Evolutionary conservation across 2,329 filamentous ascomycete genomes (phyloP).

Genomic region (Colletotrichum musicola): DNA sequence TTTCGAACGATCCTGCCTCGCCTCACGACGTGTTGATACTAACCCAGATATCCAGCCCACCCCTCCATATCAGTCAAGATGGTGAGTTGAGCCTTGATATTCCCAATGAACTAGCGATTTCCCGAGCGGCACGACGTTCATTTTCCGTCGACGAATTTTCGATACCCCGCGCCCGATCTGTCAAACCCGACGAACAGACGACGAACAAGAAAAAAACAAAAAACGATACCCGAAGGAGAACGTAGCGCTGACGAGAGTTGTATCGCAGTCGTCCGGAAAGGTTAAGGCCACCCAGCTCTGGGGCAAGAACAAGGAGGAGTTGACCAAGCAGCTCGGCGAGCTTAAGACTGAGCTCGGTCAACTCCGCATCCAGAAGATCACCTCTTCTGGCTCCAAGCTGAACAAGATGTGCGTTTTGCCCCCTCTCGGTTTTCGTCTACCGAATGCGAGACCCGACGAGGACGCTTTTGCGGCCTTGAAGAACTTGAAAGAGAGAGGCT

Average conservation of each 20-base stretch:
- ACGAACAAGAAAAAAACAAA: conserved; percentile 9
- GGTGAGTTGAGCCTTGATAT: conserved; percentile 34
- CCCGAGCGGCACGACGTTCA: conserved; percentile 20
- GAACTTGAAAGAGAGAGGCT: conserved; percentile 26
- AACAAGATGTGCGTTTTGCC: conserved; percentile 86
- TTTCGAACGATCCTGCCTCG: conserved; percentile 11
- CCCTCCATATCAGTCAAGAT: conserved; percentile 40
- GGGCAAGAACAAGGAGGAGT: conserved; percentile 99
- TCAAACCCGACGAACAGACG: conserved; percentile 19
- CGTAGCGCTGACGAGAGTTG: conserved; percentile 38
- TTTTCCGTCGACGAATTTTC: conserved; percentile 15
- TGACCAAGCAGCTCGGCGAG: conserved; percentile 94
- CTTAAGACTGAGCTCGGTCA: conserved; percentile 96
- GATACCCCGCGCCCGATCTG: conserved; percentile 25
- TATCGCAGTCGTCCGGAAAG: conserved; percentile 65
- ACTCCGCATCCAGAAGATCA: conserved; percentile 98
- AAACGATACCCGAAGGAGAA: neutral
- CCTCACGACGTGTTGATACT: conserved; percentile 38
- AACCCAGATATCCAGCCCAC: conserved; percentile 40
- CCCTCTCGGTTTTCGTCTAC: neutral
- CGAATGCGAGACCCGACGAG: neutral
- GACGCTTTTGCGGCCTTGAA: neutral
- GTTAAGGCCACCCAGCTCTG: conserved; percentile 98
- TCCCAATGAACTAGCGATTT: conserved; percentile 22
- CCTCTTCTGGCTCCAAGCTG: conserved; percentile 94